A percentile compares a stretch with the other conserved stretches of the same genome.
Evolutionary conservation across 768 basidiomycete genomes (phyloP).

Genomic region (Obba rivulosa): DNA sequence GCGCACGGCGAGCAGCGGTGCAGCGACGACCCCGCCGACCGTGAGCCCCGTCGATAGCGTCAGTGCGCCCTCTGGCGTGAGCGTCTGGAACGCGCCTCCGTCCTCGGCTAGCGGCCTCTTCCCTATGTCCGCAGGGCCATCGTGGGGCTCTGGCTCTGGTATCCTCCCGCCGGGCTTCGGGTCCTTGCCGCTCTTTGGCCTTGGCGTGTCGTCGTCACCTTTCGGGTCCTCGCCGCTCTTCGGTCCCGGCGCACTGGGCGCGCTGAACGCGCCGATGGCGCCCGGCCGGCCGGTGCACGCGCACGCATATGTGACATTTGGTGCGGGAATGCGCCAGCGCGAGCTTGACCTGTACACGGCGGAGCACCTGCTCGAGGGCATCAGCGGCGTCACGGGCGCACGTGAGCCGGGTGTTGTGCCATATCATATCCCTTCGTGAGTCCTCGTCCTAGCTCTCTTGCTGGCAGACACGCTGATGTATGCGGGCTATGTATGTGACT

Average conservation of each 20-base stretch:
- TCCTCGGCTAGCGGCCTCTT: conserved; percentile 7
- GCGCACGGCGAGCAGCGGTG: conserved; percentile 1
- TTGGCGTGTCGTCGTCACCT: background rate
- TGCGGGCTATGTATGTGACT: background rate
- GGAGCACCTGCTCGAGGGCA: conserved; percentile 55
- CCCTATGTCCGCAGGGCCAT: conserved; percentile 3
- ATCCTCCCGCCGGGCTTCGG: conserved; percentile 16
- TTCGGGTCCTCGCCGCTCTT: conserved; percentile 22
- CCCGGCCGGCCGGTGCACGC: conserved; percentile 56
- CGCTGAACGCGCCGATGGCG: conserved; percentile 23
- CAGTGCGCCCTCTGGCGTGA: background rate
- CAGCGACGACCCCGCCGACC: conserved; percentile 8
- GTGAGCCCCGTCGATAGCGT: conserved; percentile 4
- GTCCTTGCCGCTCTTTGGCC: background rate
- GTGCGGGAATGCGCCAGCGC: conserved; percentile 81
- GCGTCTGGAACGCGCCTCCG: conserved; percentile 3
- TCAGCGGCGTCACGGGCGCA: conserved; percentile 33
- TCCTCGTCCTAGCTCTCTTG: conserved; percentile 6
- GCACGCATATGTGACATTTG: conserved; percentile 80
- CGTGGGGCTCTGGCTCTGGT: background rate
- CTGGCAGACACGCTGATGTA: background rate
- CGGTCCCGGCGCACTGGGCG: background rate
- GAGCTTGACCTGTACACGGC: conserved; percentile 77
- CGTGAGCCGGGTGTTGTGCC: conserved; percentile 55
- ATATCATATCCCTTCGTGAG: conserved; percentile 78